Conservation (phyloP, 768 basidiomycete genomes). For the Hysterangium stoloniferum region DNA sequence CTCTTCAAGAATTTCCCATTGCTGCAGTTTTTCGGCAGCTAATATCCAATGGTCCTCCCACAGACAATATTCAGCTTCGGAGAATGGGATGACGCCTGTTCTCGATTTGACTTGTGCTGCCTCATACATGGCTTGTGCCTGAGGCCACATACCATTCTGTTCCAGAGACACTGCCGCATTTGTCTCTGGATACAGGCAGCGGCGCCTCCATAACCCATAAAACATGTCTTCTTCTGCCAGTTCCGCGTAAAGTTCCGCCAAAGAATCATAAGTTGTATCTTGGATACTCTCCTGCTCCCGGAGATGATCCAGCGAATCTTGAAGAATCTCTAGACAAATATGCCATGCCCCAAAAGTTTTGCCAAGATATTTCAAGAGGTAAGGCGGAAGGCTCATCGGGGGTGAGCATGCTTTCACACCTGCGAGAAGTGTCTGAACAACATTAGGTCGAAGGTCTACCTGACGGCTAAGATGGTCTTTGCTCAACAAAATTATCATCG, state of each 20-base stretch:
- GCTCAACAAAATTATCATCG: conserved; percentile 83
- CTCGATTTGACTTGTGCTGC: conserved; percentile 80
- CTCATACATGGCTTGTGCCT: conserved; percentile 85
- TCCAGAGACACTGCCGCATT: conserved; percentile 85
- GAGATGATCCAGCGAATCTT: conserved; percentile 65
- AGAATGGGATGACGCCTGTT: conserved; percentile 75
- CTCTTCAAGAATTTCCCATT: conserved; percentile 94
- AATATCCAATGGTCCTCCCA: conserved; percentile 99
- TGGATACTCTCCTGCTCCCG: conserved; percentile 78
- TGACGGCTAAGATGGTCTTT: conserved; percentile 92
- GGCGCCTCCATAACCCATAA: conserved; percentile 91
- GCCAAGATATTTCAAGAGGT: conserved; percentile 91
- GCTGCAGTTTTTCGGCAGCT: conserved; percentile 90
- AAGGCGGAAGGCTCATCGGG: conserved; percentile 83
- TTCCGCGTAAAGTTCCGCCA: conserved; percentile 94
- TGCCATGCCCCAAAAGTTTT: conserved; percentile 98
- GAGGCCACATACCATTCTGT: conserved; percentile 96
- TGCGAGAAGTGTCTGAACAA: conserved; percentile 83
- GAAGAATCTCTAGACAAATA: conserved; percentile 77
- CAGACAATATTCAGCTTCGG: conserved; percentile 90
- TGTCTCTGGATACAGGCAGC: conserved; percentile 83
- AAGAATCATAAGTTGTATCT: conserved; percentile 81
- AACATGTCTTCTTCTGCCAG: conserved; percentile 95
- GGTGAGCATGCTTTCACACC: conserved; percentile 83
- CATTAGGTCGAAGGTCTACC: conserved; percentile 81